Evolutionary conservation across 495 filamentous ascomycete genomes (phyloP).

Genomic region (Pseudevernia furfuracea): DNA sequence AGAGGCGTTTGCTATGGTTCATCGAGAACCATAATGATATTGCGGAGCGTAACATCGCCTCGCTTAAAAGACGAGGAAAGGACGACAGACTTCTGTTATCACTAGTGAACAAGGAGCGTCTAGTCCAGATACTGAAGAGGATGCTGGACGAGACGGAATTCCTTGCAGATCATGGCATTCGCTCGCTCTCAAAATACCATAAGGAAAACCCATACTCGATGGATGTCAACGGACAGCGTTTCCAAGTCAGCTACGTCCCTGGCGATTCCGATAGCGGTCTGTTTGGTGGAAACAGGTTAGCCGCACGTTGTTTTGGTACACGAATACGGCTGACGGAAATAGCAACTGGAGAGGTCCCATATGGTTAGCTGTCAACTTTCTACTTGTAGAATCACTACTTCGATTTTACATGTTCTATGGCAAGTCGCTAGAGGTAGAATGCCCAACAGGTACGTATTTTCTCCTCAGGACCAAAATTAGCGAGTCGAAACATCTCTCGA

Average conservation of each 20-base stretch:
- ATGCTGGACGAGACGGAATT: constrained; percentile 97
- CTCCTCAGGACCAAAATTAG: not conserved
- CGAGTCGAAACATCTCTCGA: too few relatives aligned
- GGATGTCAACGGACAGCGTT: constrained; percentile 89
- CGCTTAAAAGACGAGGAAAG: constrained; percentile 80
- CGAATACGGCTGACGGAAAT: not conserved
- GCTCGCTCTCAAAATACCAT: constrained; percentile 89
- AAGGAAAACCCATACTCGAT: constrained; percentile 85
- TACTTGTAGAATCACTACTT: constrained; percentile 84
- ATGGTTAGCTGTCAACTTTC: constrained; percentile 93
- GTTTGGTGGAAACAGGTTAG: constrained; percentile 70
- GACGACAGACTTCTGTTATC: constrained; percentile 77
- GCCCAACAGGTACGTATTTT: constrained; percentile 49
- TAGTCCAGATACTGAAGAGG: constrained; percentile 74
- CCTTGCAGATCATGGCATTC: constrained; percentile 79
- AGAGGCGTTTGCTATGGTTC: constrained; percentile 87
- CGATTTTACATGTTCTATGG: constrained; percentile 96
- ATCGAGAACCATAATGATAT: constrained; percentile 76
- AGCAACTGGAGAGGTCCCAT: constrained; percentile 94
- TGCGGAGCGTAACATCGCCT: constrained; percentile 86
- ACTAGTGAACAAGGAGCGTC: constrained; percentile 80
- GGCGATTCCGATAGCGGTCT: constrained; percentile 90
- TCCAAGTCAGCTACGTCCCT: constrained; percentile 81
- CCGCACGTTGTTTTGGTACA: not conserved
- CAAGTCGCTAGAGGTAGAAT: constrained; percentile 78